Base-by-base conservation (phyloP, 495 filamentous ascomycete genomes). In the Halenospora varia region DNA sequence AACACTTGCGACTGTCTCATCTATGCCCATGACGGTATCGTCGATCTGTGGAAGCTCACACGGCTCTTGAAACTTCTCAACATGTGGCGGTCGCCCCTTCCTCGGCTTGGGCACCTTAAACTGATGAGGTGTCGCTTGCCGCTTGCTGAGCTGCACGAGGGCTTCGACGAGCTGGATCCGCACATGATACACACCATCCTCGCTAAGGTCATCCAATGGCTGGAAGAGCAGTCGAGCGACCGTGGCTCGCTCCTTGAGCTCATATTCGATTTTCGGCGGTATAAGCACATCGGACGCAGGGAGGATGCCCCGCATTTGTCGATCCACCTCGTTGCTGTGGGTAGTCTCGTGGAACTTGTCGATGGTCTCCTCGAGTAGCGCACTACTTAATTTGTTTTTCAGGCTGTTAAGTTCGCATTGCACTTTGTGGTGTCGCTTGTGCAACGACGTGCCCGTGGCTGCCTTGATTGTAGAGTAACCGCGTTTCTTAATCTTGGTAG, bases 381-480 rank as follows among this genome's bases (percentile, higher is more conserved):
- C 10, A 18, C 2, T 41, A 19, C 23, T 29, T 50, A 60, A 47
- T 42, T 35, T 29, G 9, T 39, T 10, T 41, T 45, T 55, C 19
- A 47, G 9, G 25, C 25, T 25, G 25, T 60, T 55, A 18, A 55
- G 10, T 17, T 56, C 15, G 1, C 1, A 9, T 23, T 56, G 20
- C 26, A 8, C 22, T 26, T 61, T 22, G 22, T 39, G 19, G 20
- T 51, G 29, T 51, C 11, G 6, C 4, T 24, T 35, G 24, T 50
- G 45, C n/a, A 20, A 47, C 44, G 3, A 0, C 9, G 22, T 61
- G 1, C 46, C 46, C 24, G 4, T 25, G 25, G 51, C 45, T 17
- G 58, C 58, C 45, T 49, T 61, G 29, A 61, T 50, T 45, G 41
- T 61, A 46, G 44, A 17, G 35, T 50, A 57, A n/a, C 25, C 56